Evolutionary conservation across 1,139 yeast species (phyloP).

Genomic region (Suhomyces taliae): DNA sequence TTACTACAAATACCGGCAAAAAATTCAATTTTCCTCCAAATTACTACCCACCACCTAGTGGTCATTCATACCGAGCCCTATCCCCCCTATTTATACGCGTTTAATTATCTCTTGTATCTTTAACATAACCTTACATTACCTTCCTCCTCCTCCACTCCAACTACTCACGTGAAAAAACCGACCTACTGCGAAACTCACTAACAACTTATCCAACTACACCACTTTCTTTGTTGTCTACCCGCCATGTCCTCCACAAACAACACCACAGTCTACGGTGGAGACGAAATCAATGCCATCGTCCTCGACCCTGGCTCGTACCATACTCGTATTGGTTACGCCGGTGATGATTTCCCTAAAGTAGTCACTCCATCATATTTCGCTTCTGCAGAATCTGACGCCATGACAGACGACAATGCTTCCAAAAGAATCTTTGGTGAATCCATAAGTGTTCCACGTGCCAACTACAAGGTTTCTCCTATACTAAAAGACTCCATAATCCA

Average conservation of each 20-base stretch:
- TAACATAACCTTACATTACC: no score
- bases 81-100: no score
- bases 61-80: no score
- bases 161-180: no score
- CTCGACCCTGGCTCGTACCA: constrained; percentile 86
- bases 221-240: neutral
- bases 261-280: constrained; percentile 48
- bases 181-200: no score
- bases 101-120: no score
- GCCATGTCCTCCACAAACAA: constrained; percentile 18
- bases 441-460: constrained; percentile 54
- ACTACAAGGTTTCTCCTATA: constrained; percentile 57
- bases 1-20: no score
- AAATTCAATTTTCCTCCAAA: no score
- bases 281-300: constrained; percentile 88
- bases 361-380: constrained; percentile 66
- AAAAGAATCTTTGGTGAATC: constrained; percentile 52
- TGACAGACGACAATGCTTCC: constrained; percentile 8
- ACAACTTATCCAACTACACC: neutral
- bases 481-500: constrained; percentile 57
- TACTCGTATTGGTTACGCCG: constrained; percentile 90
- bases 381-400: constrained; percentile 7
- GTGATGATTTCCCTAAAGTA: constrained; percentile 85
- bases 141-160: no score
- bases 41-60: no score